Evolutionary conservation across 345 rosid genomes (phyloP).

Genomic region (Arabidopsis arenosa): DNA sequence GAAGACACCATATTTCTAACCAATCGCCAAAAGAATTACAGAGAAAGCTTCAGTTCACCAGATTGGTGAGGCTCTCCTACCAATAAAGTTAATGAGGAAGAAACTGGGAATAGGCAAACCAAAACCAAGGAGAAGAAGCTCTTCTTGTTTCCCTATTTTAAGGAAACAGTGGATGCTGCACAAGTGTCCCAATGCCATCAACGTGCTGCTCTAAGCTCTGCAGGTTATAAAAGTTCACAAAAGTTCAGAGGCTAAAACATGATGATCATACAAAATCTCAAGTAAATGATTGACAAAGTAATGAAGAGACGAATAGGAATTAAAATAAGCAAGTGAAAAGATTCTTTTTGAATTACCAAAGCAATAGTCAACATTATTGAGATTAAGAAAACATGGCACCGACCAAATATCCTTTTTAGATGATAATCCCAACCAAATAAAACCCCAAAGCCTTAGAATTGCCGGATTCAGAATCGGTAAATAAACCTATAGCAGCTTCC

Average conservation of each 20-base stretch:
- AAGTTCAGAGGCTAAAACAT: not conserved
- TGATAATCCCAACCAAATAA: not conserved
- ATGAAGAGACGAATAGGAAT: not conserved
- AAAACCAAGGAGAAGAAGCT: conserved; percentile 70
- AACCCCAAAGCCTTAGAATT: not conserved
- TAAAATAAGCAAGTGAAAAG: not conserved
- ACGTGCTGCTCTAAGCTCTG: conserved; percentile 68
- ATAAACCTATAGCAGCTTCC: not conserved
- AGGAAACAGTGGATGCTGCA: conserved; percentile 82
- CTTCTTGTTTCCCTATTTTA: conserved; percentile 79
- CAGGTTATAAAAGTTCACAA: conserved; percentile 17
- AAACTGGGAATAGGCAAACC: conserved; percentile 51
- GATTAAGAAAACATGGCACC: conserved; percentile 12
- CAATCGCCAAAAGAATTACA: conserved; percentile 1
- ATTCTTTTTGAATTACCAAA: conserved; percentile 15
- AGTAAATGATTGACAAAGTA: not conserved
- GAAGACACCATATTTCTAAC: conserved; percentile 34
- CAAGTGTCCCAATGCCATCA: conserved; percentile 68
- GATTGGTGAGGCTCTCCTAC: conserved; percentile 39
- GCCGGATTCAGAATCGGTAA: not conserved
- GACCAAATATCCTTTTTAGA: conserved; percentile 15
- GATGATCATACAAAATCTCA: conserved; percentile 1
- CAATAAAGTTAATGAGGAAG: not conserved
- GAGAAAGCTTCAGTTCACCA: conserved; percentile 17
- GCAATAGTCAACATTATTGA: not conserved